Evolutionary conservation across 2,329 filamentous ascomycete species (phyloP).

Genomic region (Trichoderma brevicompactum): DNA sequence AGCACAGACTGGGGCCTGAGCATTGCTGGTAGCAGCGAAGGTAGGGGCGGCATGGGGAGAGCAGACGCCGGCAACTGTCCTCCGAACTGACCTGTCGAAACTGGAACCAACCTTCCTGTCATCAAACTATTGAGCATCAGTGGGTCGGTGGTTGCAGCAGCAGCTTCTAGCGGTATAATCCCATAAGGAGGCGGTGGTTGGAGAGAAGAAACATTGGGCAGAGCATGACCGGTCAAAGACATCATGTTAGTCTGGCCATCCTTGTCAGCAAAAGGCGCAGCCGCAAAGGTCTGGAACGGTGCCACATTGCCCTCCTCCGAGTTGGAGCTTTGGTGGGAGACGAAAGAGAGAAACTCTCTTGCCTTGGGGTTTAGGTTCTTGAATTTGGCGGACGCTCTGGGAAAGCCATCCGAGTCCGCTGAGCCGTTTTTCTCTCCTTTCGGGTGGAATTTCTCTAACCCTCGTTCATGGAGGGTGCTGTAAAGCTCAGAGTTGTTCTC

Average conservation of each 20-base stretch:
- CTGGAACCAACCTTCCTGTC: neutral
- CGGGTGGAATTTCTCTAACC: neutral
- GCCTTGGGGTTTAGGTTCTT: conserved; percentile 41
- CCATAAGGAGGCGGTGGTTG: conserved; percentile 2
- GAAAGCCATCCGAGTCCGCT: conserved; percentile 34
- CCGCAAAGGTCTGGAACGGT: neutral
- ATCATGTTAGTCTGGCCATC: neutral
- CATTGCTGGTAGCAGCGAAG: neutral
- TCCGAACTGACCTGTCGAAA: conserved; percentile 10
- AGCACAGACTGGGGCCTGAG: conserved; percentile 10
- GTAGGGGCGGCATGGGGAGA: neutral
- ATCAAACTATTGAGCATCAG: neutral
- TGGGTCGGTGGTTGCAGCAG: neutral
- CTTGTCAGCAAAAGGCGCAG: neutral
- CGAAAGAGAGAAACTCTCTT: conserved; percentile 42
- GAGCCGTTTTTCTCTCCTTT: conserved; percentile 33
- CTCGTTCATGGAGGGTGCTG: neutral
- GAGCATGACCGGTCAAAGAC: neutral
- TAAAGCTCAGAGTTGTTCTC: neutral
- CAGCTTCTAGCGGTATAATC: neutral
- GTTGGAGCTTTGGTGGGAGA: conserved; percentile 6
- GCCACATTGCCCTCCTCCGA: neutral
- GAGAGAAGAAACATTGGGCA: neutral
- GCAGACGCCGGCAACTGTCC: neutral
- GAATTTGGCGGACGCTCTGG: conserved; percentile 25